A percentile compares a stretch with the other conserved stretches of the same genome.
Evolutionary conservation across 768 basidiomycete species (phyloP).

Genomic region (Kwoniella bestiolae): DNA sequence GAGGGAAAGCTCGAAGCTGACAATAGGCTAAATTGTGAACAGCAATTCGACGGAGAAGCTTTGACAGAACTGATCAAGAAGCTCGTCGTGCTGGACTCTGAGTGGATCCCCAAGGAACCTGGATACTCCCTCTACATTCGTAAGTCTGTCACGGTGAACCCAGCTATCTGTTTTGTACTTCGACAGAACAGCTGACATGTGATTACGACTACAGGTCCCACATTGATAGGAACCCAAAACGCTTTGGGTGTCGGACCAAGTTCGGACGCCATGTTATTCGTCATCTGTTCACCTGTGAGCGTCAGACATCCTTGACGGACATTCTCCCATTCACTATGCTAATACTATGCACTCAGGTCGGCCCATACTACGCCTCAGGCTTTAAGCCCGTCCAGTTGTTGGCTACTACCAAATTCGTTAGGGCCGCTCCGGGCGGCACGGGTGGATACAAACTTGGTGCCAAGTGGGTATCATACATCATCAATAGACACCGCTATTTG

Average conservation of each 20-base stretch:
- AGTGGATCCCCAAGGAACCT: slow-evolving; percentile 87
- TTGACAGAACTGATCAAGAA: slow-evolving; percentile 80
- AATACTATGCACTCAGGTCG: slow-evolving; percentile 13
- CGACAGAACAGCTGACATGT: not conserved
- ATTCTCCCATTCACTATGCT: too few relatives aligned
- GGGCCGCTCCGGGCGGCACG: slow-evolving; percentile 88
- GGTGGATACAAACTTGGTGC: slow-evolving; percentile 81
- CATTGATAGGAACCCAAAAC: slow-evolving; percentile 70
- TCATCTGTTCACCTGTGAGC: slow-evolving; percentile 65
- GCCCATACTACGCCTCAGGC: slow-evolving; percentile 60
- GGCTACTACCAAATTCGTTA: slow-evolving; percentile 79
- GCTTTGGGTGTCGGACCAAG: slow-evolving; percentile 71
- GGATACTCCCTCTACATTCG: slow-evolving; percentile 93
- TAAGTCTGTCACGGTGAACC: slow-evolving; percentile 64
- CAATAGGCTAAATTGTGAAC: not conserved
- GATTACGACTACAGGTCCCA: slow-evolving; percentile 45
- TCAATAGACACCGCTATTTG: too few relatives aligned
- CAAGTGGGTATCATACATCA: too few relatives aligned
- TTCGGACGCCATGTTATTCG: slow-evolving; percentile 79
- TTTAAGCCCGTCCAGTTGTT: slow-evolving; percentile 91
- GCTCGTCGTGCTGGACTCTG: slow-evolving; percentile 77
- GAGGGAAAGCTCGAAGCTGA: not conserved
- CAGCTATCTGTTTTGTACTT: slow-evolving; percentile 47
- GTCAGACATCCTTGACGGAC: too few relatives aligned
- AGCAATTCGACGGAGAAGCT: slow-evolving; percentile 76